These are phyloP conservation scores for Exophiala sp. DNA, from an alignment of 2,329 filamentous ascomycete genomes.

Conservation along the genomic window DNA sequence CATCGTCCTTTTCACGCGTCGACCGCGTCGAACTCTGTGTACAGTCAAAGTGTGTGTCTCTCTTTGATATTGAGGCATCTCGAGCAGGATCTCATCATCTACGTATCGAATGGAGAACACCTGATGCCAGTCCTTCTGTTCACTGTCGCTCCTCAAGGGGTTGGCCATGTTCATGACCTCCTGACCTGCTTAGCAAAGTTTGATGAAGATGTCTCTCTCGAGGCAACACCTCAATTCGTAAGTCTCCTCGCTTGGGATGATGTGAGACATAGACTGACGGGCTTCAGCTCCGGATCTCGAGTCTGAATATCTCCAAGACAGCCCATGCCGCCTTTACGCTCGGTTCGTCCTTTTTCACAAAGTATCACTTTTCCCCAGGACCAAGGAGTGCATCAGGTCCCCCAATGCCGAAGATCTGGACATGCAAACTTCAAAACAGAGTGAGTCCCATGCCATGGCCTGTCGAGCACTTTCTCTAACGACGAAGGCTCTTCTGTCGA, in stretches of 20 bases:
- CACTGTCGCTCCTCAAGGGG: slow-evolving; percentile 54
- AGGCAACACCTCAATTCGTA: slow-evolving; percentile 58
- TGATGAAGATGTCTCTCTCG: slow-evolving; percentile 60
- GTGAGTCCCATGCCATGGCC: slow-evolving; percentile 9
- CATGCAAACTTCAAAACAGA: slow-evolving; percentile 27
- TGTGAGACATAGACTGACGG: not conserved
- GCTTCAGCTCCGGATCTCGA: slow-evolving; percentile 56
- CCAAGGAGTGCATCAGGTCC: slow-evolving; percentile 9
- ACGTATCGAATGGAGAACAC: not conserved
- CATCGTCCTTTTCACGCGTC: slow-evolving; percentile 5
- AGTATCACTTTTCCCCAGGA: slow-evolving; percentile 50
- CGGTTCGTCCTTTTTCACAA: slow-evolving; percentile 55
- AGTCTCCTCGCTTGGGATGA: slow-evolving; percentile 14
- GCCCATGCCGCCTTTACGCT: slow-evolving; percentile 60
- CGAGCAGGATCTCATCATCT: slow-evolving; percentile 1
- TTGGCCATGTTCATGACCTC: slow-evolving; percentile 56
- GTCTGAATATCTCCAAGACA: slow-evolving; percentile 61
- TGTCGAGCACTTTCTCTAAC: slow-evolving; percentile 7
- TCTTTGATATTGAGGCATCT: not conserved
- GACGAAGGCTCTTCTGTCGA: slow-evolving; percentile 53
- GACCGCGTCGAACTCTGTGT: not conserved
- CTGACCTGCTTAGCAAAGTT: slow-evolving; percentile 62
- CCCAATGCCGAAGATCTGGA: slow-evolving; percentile 21
- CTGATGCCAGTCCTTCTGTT: slow-evolving; percentile 46
- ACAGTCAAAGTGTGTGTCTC: too few species aligned